Base-by-base conservation (phyloP, 1,284 basidiomycete genomes). In the Ustilago cynodontis region DNA sequence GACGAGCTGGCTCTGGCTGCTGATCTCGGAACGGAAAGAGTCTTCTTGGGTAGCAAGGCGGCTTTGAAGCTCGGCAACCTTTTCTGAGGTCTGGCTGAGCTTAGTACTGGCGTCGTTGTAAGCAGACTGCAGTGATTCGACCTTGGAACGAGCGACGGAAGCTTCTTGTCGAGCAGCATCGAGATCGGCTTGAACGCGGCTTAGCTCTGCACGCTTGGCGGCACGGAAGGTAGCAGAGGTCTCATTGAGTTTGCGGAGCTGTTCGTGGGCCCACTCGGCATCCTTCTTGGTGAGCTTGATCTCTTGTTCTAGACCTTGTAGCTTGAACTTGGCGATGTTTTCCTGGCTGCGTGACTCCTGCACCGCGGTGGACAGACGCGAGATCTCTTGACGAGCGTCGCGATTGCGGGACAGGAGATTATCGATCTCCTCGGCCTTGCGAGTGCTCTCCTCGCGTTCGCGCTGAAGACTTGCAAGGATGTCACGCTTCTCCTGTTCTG, bases 41-140 rank as follows among this genome's bases (percentile, higher is more conserved):
- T 91, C 90, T 78, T 94, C 93, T 78, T 93, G 91, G 78, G 93
- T 91, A 1, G 92, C 93, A 8, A 93, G 88, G 65, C 91, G 91
- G 6, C 90, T 90, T 43, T 90, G 90, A 47, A 94, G 88, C 63
- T 91, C 90, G 63, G 93, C 91, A 6, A 92, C 88, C 64, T 91
- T 90, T 9, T 89, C 88, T n/a, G 93, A 88, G 0, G 92, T 89
- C 78, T 93, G 91, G 0, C 90, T 90, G 49, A 93, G 88, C 71
- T 92, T 90, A 64, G 91, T 90, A 2, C 90, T 88, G 68, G 93
- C 91, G 0, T 89, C 85, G 1, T 89, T 88, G 85, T 94, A 90
- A 0, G 92, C 88, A 1, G 90, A 89, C 79, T 93, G 92, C 2
- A 93, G 87, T 0, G 91, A 88, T 67, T 91, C 91, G 43, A 93